Evolutionary conservation across 2,329 filamentous ascomycete genomes (phyloP), one percentile per base, ranked within the genome.

Genomic region (Corynespora cassiicola): DNA sequence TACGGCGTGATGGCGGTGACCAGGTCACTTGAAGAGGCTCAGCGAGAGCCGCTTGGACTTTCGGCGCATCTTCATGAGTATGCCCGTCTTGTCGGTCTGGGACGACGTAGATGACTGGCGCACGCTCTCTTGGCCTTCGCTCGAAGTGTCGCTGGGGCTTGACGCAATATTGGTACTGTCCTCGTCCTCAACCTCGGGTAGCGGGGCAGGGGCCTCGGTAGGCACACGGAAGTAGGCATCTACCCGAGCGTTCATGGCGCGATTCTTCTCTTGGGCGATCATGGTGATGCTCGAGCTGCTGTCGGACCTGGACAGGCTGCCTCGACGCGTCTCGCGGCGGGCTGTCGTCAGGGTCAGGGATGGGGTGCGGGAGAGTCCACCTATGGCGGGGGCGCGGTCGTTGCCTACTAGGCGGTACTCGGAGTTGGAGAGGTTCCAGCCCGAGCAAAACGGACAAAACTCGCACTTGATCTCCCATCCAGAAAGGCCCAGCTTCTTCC

Each of bases 391-490:
- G 30, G 60, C 60, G 36, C 61, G 62, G 32, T 67, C 66, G 33
- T 67, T 64, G 37, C 66, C 66, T 29, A 76, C 71, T 31, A 76
- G 68, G 21, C 70, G 61, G 54, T 75, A 75, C 21, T 74, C 74
- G n/a, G 70, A 65, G 37, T 52, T 56, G 37, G 68, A 61, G 29
- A 73, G 61, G 34, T 68, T 58, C 47, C 51, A 54, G 23, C 61
- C 62, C 26, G 61, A 54, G 56, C 75, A 77, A 66, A 72, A 77
- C 8, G 75, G 75, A 50, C 75, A 77, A 48, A 65, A 65, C 31
- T 72, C 66, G 43, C 66, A 68, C 45, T 74, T 72, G 46, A 67
- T 72, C 56, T 77, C 75, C 75, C 75, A 77, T 34, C 75, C 75
- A 46, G 72, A 66, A 33, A 77, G 65, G 25, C 64, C 65, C 22